Evolutionary conservation across 1,284 basidiomycete species (phyloP), one percentile per base, ranked within the genome.

Genomic region (Moesziomyces globuligerus): DNA sequence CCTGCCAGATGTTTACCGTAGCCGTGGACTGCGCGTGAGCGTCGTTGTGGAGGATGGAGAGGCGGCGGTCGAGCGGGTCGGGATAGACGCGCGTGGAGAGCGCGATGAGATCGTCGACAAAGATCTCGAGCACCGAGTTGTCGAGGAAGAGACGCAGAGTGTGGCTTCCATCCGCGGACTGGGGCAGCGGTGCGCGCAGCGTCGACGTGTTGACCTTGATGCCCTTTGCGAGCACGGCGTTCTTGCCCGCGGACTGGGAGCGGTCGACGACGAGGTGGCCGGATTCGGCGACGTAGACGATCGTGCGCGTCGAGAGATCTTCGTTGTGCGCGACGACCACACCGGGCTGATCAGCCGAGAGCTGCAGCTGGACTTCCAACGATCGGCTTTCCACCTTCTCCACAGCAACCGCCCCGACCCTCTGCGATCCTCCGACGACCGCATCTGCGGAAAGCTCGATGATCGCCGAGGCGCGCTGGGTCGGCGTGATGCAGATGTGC

Each of bases 101-200:
- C 0, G 59, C 72, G 1, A 69, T 32, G 10, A 69, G 50, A 45
- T 72, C 75, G 39, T 76, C 61, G 24, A 69, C 69, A 43, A 73
- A 76, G 36, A 76, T 52, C 41, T 76, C 72, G 23, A 76, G 54
- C n/a, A 76, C 75, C 11, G 61, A 67, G 47, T 75, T 75, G 56
- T 76, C 75, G 40, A 74, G 20, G 32, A 75, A 75, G 40, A 76
- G 26, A 21, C 70, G 49, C 29, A 74, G 41, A 17, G 52, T 50
- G 44, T 68, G 54, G 1, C 26, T 48, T 17, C 38, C 58, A 11
- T 25, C 24, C 3, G 23, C 3, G 1, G 47, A 28, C 6, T 32
- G 4, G 3, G 50, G 26, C 24, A 61, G 25, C 7, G 57, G 51
- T 6, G 48, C 66, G 17, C 51, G 45, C 4, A 70, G 48, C 13